Conservation (phyloP, 768 basidiomycete species). For the Lactarius hengduanensis region DNA sequence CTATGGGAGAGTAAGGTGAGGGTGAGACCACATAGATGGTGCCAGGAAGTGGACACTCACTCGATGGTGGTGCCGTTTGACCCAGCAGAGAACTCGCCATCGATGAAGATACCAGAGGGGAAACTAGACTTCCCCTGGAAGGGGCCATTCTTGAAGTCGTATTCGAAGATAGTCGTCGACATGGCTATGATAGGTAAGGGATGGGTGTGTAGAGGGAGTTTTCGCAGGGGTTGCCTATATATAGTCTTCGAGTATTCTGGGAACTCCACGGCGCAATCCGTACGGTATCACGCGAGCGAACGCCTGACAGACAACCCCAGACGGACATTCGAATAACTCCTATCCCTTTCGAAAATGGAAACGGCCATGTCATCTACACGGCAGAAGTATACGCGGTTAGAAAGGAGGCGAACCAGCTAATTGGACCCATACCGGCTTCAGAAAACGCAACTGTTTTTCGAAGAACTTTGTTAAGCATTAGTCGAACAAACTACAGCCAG, state of each 20-base stretch:
- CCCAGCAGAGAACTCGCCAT: slow-evolving; percentile 63
- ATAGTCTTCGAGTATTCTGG: neutral
- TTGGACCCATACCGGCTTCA: no score
- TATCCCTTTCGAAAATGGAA: neutral
- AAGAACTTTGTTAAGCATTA: no score
- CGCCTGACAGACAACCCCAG: slow-evolving; percentile 1
- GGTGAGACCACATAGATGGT: neutral
- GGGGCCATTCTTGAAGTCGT: slow-evolving; percentile 52
- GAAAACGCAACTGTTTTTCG: no score
- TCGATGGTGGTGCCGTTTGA: slow-evolving; percentile 60
- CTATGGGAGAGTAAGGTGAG: slow-evolving; percentile 35
- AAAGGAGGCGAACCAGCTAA: no score
- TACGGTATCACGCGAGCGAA: slow-evolving; percentile 6
- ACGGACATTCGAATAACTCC: neutral
- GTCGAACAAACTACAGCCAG: no score
- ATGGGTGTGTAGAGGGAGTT: neutral
- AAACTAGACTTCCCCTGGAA: slow-evolving; percentile 60
- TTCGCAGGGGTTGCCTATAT: no score
- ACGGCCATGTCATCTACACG: no score
- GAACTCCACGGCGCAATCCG: slow-evolving; percentile 5
- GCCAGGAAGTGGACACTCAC: slow-evolving; percentile 41
- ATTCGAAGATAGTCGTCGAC: slow-evolving; percentile 43
- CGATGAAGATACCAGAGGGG: slow-evolving; percentile 70
- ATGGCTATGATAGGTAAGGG: slow-evolving; percentile 33
- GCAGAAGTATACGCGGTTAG: no score